Percentiles rank a stretch among this genome's conserved stretches.
These are phyloP conservation scores for Leucoagaricus sp. DNA, from an alignment of 1,284 basidiomycete species.

Conservation along the genomic window DNA sequence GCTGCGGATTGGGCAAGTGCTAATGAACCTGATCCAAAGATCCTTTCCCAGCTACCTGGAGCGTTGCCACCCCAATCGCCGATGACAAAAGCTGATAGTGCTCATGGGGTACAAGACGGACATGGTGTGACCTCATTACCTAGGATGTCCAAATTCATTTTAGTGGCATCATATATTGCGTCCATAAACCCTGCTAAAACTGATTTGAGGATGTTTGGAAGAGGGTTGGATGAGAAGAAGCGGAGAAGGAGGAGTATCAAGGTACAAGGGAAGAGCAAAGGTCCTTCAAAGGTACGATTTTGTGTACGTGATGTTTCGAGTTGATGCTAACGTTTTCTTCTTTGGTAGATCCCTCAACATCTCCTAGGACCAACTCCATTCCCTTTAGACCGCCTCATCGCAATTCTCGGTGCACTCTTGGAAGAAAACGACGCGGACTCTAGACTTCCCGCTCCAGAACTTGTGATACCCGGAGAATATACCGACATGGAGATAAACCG, in stretches of 20 bases:
- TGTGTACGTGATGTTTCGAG: neutral
- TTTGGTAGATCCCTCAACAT: conserved; percentile 54
- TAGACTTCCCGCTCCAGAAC: conserved; percentile 47
- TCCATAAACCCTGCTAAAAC: conserved; percentile 85
- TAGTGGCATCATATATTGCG: conserved; percentile 83
- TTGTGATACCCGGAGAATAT: conserved; percentile 57
- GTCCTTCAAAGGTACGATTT: conserved; percentile 49
- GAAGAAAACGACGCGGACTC: conserved; percentile 77
- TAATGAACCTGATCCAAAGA: conserved; percentile 43
- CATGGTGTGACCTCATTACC: conserved; percentile 21
- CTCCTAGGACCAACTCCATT: conserved; percentile 83
- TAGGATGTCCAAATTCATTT: conserved; percentile 68
- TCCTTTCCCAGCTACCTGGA: conserved; percentile 26
- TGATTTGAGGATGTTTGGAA: conserved; percentile 81
- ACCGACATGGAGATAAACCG: conserved; percentile 69
- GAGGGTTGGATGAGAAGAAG: conserved; percentile 68
- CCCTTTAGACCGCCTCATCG: conserved; percentile 80
- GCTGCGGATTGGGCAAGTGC: conserved; percentile 58
- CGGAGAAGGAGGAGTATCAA: conserved; percentile 44
- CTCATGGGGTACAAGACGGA: neutral
- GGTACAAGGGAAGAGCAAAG: conserved; percentile 36
- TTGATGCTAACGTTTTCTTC: neutral
- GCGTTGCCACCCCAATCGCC: conserved; percentile 13
- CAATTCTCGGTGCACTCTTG: conserved; percentile 81
- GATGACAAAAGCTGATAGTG: neutral